Evolutionary conservation across 345 rosid genomes (phyloP), one percentile per base, ranked within the genome.

Genomic region (Lumnitzera littorea): DNA sequence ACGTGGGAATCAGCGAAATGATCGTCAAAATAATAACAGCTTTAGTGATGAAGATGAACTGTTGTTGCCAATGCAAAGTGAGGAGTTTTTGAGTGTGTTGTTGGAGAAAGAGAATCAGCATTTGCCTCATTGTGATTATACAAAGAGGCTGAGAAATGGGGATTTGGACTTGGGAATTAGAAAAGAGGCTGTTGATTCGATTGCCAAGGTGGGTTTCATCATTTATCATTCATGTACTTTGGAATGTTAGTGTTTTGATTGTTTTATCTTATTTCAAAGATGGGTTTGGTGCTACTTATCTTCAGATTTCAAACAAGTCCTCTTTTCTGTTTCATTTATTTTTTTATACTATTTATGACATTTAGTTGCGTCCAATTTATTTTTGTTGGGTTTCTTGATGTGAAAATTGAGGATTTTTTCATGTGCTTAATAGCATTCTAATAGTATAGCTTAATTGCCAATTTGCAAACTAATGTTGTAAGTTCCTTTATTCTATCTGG

Each of bases 171-270:
- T 66, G 67, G 70, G 17, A 15, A 77, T 74, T 53, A 81, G 92
- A 62, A 69, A 70, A 59, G 80, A 79, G 62, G 87, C 85, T 65
- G 47, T 77, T 51, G 79, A 81, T 69, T 83, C 86, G 86, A 86
- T 86, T 65, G 51, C 43, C 55, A 86, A 83, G 89, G 92, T 81
- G 52, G 67, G 86, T 70, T n/a, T 57, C 24, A 36, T 29, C 24
- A 48, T 57, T 56, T 0, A 12, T 67, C 61, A 55, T 12, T 31
- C 17, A 5, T 6, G 31, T 17, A 10, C 17, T 24, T 48, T 17
- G 15, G 9, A 27, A 20, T 43, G 15, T 57, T 64, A n/a, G 46
- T 46, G 46, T 48, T 25, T 65, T 16, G 51, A n/a, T 20, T 51
- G 36, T 64, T 47, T 67, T 57, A 27, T 0, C 31, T 27, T 27